Base-by-base conservation (phyloP, 179 eudicot species). In the Spinacia oleracea region DNA sequence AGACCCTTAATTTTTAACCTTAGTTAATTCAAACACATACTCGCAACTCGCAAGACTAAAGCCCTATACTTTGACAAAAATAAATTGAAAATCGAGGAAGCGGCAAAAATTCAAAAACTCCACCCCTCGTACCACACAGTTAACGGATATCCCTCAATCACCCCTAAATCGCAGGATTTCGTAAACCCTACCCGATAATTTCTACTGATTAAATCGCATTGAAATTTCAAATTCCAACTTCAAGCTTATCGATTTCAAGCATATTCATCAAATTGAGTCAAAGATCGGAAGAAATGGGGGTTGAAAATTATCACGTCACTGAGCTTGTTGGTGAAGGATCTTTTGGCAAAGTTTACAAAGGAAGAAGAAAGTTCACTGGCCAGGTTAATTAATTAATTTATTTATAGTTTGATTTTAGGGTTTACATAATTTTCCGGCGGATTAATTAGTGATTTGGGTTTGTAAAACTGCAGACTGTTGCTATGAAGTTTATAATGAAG, bases 321-420 rank as follows among this genome's bases (percentile, higher is more conserved):
- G 99, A 91, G 87, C 96, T 92, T 15, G 99, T 96, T 18, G 99
- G 99, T 15, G 99, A 94, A 79, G 99, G 99, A n/a, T 96, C 99
- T 9, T 96, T 96, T 29, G 99, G 99, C 9, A 94, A 94, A 78
- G 99, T 96, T 42, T 96, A 92, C 81, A 96, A 94, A 76, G 99
- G 98, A 25, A 85, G 99, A 81, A 82, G 96, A 64, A 96, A 96
- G 81, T 88, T 67, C 80, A 87, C 90, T 9, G 97, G 97, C 55
- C 91, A 96, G 95, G 99, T 94, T 74, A 21, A 21, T 21, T 4
- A 0, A 76, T 38, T n/a, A 43, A 5, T 1, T 1, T 40, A 45
- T 46, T 16, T 11, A 51, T 5, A 18, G 29, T 12, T 70, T 72
- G 2, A 11, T 38, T 46, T 42, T 45, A 15, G 1, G 58, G 6